These are phyloP conservation scores for Linum usitatissimum DNA, from an alignment of 345 rosid species.

Conservation along the genomic window DNA sequence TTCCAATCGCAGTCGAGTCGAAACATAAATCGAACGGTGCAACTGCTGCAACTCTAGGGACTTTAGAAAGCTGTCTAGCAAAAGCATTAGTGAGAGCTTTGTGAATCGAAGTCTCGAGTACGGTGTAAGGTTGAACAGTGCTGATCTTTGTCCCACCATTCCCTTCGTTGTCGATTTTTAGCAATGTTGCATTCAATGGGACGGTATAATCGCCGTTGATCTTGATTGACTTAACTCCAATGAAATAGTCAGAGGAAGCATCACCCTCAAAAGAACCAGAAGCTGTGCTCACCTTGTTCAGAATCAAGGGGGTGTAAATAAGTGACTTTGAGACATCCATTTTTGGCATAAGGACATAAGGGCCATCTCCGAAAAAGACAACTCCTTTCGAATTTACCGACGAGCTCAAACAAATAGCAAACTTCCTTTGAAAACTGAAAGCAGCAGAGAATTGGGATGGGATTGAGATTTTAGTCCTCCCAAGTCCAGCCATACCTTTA, in stretches of 20 bases:
- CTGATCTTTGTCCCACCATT: slow-evolving; percentile 27
- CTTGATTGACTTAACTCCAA: slow-evolving; percentile 37
- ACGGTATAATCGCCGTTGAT: slow-evolving; percentile 23
- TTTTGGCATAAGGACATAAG: slow-evolving; percentile 45
- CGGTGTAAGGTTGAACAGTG: slow-evolving; percentile 14
- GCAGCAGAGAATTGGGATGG: slow-evolving; percentile 46
- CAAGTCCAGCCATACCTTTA: slow-evolving; percentile 55
- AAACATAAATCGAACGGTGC: slow-evolving; percentile 10
- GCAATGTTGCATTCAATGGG: slow-evolving; percentile 28
- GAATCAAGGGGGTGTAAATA: slow-evolving; percentile 38
- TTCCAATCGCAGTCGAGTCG: neutral
- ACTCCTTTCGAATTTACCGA: slow-evolving; percentile 28
- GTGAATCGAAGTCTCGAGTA: slow-evolving; percentile 10
- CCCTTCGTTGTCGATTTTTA: slow-evolving; percentile 34
- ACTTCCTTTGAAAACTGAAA: slow-evolving; percentile 47
- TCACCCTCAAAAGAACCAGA: slow-evolving; percentile 30
- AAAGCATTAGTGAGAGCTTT: slow-evolving; percentile 8
- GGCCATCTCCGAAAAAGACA: slow-evolving; percentile 47
- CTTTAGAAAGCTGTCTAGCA: neutral
- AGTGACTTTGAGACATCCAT: slow-evolving; percentile 36
- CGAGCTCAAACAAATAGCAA: slow-evolving; percentile 45
- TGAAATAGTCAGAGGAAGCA: slow-evolving; percentile 57
- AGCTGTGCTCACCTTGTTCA: slow-evolving; percentile 52
- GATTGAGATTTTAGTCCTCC: slow-evolving; percentile 34
- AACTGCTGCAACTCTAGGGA: slow-evolving; percentile 9